A percentile compares a stretch with the other conserved stretches of the same genome.
These are phyloP conservation scores for Eragrostis curvula DNA, from an alignment of 176 grass and related monocot species.

Conservation along the genomic window DNA sequence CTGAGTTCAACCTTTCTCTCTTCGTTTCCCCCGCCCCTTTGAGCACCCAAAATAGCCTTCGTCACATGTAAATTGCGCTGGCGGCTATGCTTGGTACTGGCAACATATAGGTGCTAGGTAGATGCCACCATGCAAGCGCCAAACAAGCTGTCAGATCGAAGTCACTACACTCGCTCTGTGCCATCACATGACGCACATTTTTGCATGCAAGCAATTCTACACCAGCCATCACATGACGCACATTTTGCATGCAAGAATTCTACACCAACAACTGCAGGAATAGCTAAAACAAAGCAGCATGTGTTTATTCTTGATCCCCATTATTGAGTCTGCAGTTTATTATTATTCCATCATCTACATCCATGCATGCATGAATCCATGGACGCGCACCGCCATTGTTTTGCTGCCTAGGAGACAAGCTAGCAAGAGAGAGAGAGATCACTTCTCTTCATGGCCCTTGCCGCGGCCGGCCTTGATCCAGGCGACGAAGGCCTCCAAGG, in stretches of 20 bases:
- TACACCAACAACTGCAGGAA: not conserved
- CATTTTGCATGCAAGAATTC: not conserved
- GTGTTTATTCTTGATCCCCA: not conserved
- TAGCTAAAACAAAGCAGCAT: not conserved
- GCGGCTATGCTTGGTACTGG: too few species aligned
- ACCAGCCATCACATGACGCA: too few species aligned
- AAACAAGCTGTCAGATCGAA: not conserved
- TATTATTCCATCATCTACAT: not conserved
- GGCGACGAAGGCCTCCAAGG: constrained; percentile 69
- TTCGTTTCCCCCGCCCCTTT: too few species aligned
- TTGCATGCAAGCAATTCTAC: too few species aligned
- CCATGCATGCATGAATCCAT: too few species aligned
- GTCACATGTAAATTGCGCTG: too few species aligned
- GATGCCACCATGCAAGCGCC: not conserved
- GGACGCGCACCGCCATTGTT: too few species aligned
- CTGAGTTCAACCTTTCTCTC: too few species aligned
- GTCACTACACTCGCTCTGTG: not conserved
- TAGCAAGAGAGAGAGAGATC: not conserved
- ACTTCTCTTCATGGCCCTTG: not conserved
- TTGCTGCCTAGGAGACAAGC: too few species aligned
- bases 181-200: not conserved
- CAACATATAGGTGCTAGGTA: too few species aligned
- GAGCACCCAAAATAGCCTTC: too few species aligned
- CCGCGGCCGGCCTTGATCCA: constrained; percentile 49
- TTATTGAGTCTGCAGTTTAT: not conserved